A percentile compares a stretch with the other conserved stretches of the same genome.
Evolutionary conservation across 2,329 filamentous ascomycete genomes (phyloP).

Genomic region (Juglanconis oblonga): DNA sequence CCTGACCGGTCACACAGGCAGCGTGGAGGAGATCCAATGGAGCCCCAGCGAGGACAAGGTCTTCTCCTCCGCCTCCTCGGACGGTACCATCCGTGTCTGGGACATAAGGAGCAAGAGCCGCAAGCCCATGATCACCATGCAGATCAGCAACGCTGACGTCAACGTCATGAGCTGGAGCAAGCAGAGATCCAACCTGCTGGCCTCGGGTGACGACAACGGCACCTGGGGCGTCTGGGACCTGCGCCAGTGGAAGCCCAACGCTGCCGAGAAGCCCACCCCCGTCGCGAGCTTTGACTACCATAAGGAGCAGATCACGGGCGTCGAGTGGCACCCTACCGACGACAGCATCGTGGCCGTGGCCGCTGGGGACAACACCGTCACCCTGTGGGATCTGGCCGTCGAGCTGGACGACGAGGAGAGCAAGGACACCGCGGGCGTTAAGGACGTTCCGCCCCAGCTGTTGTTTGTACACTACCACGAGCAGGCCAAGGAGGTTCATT

Average conservation of each 20-base stretch:
- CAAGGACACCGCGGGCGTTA: slow-evolving; percentile 79
- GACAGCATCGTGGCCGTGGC: slow-evolving; percentile 93
- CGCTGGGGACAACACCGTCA: slow-evolving; percentile 89
- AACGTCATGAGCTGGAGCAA: slow-evolving; percentile 97
- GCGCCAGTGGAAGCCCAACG: slow-evolving; percentile 81
- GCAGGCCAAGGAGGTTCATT: slow-evolving; percentile 92
- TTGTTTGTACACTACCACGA: slow-evolving; percentile 97
- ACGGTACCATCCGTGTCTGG: slow-evolving; percentile 95
- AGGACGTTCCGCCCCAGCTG: slow-evolving; percentile 89
- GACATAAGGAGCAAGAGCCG: slow-evolving; percentile 88
- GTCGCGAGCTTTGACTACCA: slow-evolving; percentile 96
- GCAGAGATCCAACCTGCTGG: slow-evolving; percentile 83
- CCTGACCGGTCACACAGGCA: slow-evolving; percentile 79
- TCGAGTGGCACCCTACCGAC: slow-evolving; percentile 97
- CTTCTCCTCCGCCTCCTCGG: slow-evolving; percentile 89
- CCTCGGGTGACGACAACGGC: slow-evolving; percentile 89
- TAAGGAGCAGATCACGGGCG: slow-evolving; percentile 90
- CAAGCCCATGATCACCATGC: slow-evolving; percentile 81
- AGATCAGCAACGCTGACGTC: slow-evolving; percentile 80
- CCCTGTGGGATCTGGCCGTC: slow-evolving; percentile 93
- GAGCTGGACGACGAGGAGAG: slow-evolving; percentile 97
- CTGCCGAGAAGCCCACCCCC: slow-evolving; percentile 61
- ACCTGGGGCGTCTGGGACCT: slow-evolving; percentile 96
- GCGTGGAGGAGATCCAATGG: slow-evolving; percentile 96
- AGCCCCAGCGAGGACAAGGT: slow-evolving; percentile 89